phyloP scores from a whole-genome alignment of 2,329 filamentous ascomycete species.

The Chaetomium globosum region DNA sequence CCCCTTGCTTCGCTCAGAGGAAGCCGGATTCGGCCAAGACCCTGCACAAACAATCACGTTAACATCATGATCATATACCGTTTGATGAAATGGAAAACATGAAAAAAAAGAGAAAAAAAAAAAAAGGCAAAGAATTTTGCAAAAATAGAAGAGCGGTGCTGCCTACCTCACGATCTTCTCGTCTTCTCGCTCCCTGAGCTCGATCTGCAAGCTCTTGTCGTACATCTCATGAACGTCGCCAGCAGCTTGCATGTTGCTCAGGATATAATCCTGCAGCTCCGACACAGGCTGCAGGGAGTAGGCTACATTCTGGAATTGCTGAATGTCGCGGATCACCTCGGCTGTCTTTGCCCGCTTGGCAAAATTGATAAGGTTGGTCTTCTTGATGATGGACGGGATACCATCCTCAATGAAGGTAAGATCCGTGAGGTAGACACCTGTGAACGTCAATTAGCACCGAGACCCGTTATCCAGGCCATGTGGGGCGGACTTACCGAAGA shows the following conservation, averaged over 20 bases:
- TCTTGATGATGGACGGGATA: conserved; percentile 94
- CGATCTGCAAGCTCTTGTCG: conserved; percentile 89
- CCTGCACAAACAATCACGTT: conserved; percentile 31
- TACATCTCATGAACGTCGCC: conserved; percentile 99
- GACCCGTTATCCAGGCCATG: neutral
- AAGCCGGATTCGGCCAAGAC: conserved; percentile 44
- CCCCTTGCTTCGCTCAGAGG: conserved; percentile 36
- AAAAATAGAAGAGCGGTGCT: neutral
- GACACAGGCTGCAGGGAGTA: conserved; percentile 86
- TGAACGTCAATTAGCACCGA: conserved; percentile 9
- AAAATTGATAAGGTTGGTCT: conserved; percentile 96
- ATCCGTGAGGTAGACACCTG: conserved; percentile 94
- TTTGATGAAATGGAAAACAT: neutral
- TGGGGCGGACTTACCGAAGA: conserved; percentile 71
- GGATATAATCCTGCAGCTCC: conserved; percentile 94
- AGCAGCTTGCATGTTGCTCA: conserved; percentile 93
- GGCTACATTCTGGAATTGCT: conserved; percentile 98
- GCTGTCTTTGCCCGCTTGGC: conserved; percentile 97
- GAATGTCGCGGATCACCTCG: conserved; percentile 96
- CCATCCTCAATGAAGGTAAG: conserved; percentile 98
- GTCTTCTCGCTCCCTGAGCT: conserved; percentile 94
- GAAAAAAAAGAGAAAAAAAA: neutral
- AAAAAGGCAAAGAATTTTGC: no score
- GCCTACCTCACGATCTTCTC: conserved; percentile 98
- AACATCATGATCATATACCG: conserved; percentile 11